Evolutionary conservation across 495 filamentous ascomycete species (phyloP), one percentile per base, ranked within the genome.

Genomic region (Penicillium waksmanii): DNA sequence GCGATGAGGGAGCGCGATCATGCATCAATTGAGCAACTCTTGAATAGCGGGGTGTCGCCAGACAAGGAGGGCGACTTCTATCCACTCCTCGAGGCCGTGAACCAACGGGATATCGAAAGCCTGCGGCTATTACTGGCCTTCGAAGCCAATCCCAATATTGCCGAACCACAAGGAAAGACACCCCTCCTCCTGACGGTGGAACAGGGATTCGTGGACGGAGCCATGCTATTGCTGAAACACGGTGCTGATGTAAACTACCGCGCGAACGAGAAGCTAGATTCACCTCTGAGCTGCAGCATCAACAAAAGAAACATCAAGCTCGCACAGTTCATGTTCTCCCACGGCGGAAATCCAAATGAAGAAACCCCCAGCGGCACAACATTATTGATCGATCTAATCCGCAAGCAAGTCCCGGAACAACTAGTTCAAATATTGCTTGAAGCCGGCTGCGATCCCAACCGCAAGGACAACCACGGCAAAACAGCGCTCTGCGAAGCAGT

Each of bases 401-500:
- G 72, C 53, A 79, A 77, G 56, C 79, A 67, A 18, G 69, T 67
- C 19, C 69, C 75, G 5, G 61, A 67, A 49, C 71, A 69, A 27
- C 57, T 84, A 21, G 67, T 83, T 13, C 75, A 80, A 35, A 66
- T 82, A 27, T 60, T 85, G 19, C 73, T 85, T 0, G 70, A 73
- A 5, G 78, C 78, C 33, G 77, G 80, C 4, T 72, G 74, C 2
- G 76, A 85, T 66, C 71, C 78, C 9, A 82, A 87, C 57, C 68
- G 62, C 13, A 84, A 85, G 69, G 79, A 79, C 59, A 65, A 68
- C 33, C 72, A 76, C 17, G 82, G 82, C 53, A 82, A 81, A 60
- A 82, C 83, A 15, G 81, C 83, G 0, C 67, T 85, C 1, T 82
- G 77, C 63, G 82, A 82, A 21, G 75, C 82, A 2, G 82, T 84